Base-by-base conservation (phyloP, 139 green algal species). In the Coccomyxa sp. region DNA sequence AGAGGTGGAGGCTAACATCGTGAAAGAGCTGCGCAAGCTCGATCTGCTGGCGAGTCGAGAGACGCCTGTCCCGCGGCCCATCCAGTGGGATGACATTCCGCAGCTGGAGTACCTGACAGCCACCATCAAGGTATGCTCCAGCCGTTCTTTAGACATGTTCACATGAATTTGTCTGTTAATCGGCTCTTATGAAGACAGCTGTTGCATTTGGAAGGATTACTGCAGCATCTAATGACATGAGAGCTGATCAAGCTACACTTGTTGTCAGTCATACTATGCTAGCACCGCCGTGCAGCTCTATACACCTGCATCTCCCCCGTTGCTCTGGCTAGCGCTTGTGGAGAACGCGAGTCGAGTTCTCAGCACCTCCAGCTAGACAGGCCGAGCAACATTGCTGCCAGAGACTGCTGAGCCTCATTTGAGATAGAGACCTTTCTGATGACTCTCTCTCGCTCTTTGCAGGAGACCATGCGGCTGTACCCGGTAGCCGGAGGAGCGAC, bases 381-480 rank as follows among this genome's bases (percentile, higher is more conserved):
- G 14, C 44, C 10, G 44, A 58, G 44, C 10, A 58, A 27, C 44
- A 27, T 27, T 27, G 14, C 12, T 10, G 12, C 10, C 10, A 58
- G 10, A 14, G 12, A 10, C 44, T 58, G 12, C 44, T 14, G 14
- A 58, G 10, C 44, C 44, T 14, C 44, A 58, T 58, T 10, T 58
- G 44, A 10, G 44, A 27, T 58, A 14, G 14, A 14, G 14, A 27
- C 14, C 12, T 27, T 58, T 10, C 12, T 27, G 50, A 31, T 22
- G 50, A 18, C 50, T 64, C 1, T 22, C 2, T 64, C 18, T 64
- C 18, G 5, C 18, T n/a, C n/a, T n/a, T 14, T 78, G 55, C 78
- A 83, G 78, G 78, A 81, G 75, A 50, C 55, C 10, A 83, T 84
- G 82, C 75, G 82, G 0, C 6, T 84, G 71, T 55, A 81, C 27